A percentile compares a stretch with the other conserved stretches of the same genome.
Evolutionary conservation across 2,329 filamentous ascomycete genomes (phyloP).

Genomic region (Cercospora zeina): DNA sequence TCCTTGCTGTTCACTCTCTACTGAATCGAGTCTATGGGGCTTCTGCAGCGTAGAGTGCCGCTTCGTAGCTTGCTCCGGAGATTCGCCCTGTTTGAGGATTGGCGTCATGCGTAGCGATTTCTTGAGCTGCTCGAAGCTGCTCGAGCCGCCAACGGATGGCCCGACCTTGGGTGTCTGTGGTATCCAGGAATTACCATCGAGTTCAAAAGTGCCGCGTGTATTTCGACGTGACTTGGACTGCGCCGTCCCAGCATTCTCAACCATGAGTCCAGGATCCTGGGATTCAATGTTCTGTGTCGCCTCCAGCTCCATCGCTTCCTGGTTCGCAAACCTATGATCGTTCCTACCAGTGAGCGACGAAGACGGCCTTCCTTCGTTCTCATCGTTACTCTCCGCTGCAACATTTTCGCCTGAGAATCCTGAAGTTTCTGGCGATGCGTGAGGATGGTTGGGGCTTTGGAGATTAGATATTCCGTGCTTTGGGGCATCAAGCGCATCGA

Average conservation of each 20-base stretch:
- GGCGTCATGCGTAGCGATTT: constrained; percentile 29
- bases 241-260: background rate
- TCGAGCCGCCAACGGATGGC: constrained; percentile 13
- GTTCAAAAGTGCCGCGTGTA: constrained; percentile 15
- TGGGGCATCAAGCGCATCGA: background rate
- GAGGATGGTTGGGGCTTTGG: background rate
- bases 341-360: background rate
- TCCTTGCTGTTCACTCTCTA: constrained; percentile 5
- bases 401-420: background rate
- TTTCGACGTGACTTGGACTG: background rate
- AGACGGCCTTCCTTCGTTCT: background rate
- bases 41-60: constrained; percentile 21
- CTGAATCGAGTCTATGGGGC: constrained; percentile 19
- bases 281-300: background rate
- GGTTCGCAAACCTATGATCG: background rate
- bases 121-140: constrained; percentile 19
- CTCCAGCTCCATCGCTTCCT: background rate
- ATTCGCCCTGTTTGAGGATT: constrained; percentile 25
- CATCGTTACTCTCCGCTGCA: background rate
- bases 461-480: background rate
- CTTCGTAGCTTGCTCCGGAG: constrained; percentile 23
- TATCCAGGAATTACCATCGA: constrained; percentile 26
- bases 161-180: constrained; percentile 25
- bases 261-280: background rate
- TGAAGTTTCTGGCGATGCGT: background rate